phyloP scores from a whole-genome alignment of 2,329 filamentous ascomycete genomes.

The Fusarium nanum region DNA sequence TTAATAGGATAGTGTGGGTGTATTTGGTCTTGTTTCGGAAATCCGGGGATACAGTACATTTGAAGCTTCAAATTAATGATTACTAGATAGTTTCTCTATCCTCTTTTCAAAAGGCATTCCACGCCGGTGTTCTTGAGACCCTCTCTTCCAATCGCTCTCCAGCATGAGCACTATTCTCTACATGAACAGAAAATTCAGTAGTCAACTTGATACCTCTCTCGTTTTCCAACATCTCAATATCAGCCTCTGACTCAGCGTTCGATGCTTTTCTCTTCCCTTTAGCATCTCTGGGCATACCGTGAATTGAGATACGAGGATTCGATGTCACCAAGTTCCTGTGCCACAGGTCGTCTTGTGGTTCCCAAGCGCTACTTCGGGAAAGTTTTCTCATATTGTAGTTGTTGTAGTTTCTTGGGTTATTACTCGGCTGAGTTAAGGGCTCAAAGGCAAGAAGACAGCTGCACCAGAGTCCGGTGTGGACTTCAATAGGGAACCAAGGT shows the following conservation, averaged over 20 bases:
- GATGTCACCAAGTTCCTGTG: conserved; percentile 17
- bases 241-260: conserved; percentile 27
- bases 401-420: conserved; percentile 19
- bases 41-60: neutral
- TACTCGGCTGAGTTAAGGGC: conserved; percentile 48
- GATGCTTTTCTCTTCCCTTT: conserved; percentile 13
- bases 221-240: conserved; percentile 28
- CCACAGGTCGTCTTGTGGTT: conserved; percentile 28
- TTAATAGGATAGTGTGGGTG: neutral
- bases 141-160: conserved; percentile 29
- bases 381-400: conserved; percentile 38
- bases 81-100: neutral
- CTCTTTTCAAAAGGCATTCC: conserved; percentile 32
- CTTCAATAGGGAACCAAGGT: conserved; percentile 56
- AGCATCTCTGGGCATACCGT: conserved; percentile 2
- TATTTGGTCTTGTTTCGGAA: neutral
- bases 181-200: conserved; percentile 37
- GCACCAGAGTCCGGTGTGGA: conserved; percentile 58
- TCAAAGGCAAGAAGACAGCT: conserved; percentile 56
- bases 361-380: conserved; percentile 30
- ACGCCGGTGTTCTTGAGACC: conserved; percentile 30
- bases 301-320: conserved; percentile 21
- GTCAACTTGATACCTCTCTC: conserved; percentile 36
- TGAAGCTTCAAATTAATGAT: neutral
- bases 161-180: conserved; percentile 32